Percentiles rank a stretch among this genome's conserved stretches.
phyloP scores from a whole-genome alignment of 768 basidiomycete genomes.

The Imleria badia region DNA sequence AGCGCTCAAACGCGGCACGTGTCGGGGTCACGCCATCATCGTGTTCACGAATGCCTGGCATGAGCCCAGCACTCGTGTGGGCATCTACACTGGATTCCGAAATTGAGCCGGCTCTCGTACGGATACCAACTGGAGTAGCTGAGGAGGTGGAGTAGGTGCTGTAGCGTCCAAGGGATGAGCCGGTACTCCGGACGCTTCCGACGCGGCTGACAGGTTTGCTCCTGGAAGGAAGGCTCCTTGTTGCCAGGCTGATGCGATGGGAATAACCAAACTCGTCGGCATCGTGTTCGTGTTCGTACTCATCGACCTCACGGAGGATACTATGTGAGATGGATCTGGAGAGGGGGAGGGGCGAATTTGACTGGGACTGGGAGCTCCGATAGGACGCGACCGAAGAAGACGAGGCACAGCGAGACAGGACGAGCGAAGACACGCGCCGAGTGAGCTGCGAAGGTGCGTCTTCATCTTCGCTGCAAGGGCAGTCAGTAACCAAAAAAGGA shows the following conservation, averaged over 20 bases:
- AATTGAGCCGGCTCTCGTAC: slow-evolving; percentile 13
- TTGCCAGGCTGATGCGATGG: slow-evolving; percentile 8
- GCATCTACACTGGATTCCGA: slow-evolving; percentile 22
- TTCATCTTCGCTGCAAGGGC: slow-evolving; percentile 60
- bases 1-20: slow-evolving; percentile 27
- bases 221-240: slow-evolving; percentile 24
- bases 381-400: slow-evolving; percentile 39
- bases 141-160: slow-evolving; percentile 26
- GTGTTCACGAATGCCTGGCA: slow-evolving; percentile 30
- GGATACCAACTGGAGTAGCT: not conserved
- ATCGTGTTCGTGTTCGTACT: slow-evolving; percentile 6
- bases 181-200: slow-evolving; percentile 18
- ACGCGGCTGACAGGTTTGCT: slow-evolving; percentile 23
- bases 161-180: slow-evolving; percentile 25
- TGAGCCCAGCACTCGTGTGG: slow-evolving; percentile 10
- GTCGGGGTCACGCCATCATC: slow-evolving; percentile 33
- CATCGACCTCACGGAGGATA: slow-evolving; percentile 32
- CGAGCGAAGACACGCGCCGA: slow-evolving; percentile 56
- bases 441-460: slow-evolving; percentile 69
- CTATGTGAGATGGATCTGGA: slow-evolving; percentile 30
- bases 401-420: slow-evolving; percentile 48
- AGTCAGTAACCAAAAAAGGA: slow-evolving; percentile 5
- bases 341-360: slow-evolving; percentile 15
- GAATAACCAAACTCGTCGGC: slow-evolving; percentile 28
- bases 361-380: slow-evolving; percentile 17